Evolutionary conservation across 2,329 filamentous ascomycete species (phyloP), one percentile per base, ranked within the genome.

Genomic region (Fusarium secorum): DNA sequence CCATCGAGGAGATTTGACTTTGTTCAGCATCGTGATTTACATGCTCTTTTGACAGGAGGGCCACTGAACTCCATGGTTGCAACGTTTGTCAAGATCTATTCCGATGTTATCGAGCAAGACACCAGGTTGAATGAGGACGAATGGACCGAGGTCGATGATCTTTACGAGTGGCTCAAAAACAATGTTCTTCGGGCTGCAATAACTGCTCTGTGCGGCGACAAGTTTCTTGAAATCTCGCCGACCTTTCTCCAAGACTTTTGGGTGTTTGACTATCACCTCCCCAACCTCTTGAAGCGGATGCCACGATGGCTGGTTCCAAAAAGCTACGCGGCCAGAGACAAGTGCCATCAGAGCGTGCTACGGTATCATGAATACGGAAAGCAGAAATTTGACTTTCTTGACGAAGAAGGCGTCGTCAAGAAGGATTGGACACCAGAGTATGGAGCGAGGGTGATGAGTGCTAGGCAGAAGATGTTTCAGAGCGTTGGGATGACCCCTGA

Each of bases 371-470:
- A 69, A 3, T 64, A 69, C 8, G 68, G 65, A 1, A 46, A 42
- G 2, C 15, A 61, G 14, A 17, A 48, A 0, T 54, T 72, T 15
- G 62, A 73, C 17, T 64, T 68, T 20, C 24, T 7, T 0, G 55
- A 70, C 5, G 38, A 68, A 15, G 39, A 63, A 1, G 48, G 48
- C 2, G 15, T 65, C 0, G 39, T 74, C 9, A 64, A 58, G 7
- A 60, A 56, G 2, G 66, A 75, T 1, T 77, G 75, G 75, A 76
- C 74, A 1, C 33, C 67, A 0, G 61, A 73, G 45, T 77, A 68
- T 42, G 75, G 74, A 2, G 60, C 72, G 2, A 78, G 64, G 17
- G 36, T 79, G 7, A 75, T 80, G 70, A 71, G 73, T 14, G 56
- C 70, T 5, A 64, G 78, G 22, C 75, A 74, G 2, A 51, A 45